Evolutionary conservation across 2,329 filamentous ascomycete genomes (phyloP).

Genomic region (Nigrospora osmanthi): DNA sequence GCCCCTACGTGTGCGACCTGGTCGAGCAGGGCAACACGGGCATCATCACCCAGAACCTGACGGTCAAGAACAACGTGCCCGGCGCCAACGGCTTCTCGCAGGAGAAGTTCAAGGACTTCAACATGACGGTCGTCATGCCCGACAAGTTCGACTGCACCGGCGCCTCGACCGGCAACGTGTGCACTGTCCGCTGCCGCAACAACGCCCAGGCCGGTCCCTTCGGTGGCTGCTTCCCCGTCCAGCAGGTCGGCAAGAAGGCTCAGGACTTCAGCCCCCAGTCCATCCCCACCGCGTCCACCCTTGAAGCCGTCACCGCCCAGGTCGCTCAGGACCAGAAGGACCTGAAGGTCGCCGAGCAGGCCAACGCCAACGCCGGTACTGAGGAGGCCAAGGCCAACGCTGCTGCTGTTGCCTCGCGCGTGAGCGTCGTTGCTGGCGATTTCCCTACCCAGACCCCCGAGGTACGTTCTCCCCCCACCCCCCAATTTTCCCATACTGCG

Average conservation of each 20-base stretch:
- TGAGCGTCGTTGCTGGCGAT: conserved; percentile 16
- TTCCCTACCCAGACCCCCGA: conserved; percentile 25
- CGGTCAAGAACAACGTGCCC: conserved; percentile 51
- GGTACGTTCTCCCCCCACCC: conserved; percentile 8
- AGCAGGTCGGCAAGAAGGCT: conserved; percentile 39
- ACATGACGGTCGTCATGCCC: conserved; percentile 47
- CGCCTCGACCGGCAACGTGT: conserved; percentile 48
- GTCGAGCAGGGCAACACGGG: conserved; percentile 37
- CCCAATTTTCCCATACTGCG: not conserved
- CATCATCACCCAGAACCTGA: conserved; percentile 36
- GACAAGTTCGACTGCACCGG: conserved; percentile 39
- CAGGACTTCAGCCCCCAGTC: conserved; percentile 33
- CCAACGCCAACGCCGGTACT: conserved; percentile 33
- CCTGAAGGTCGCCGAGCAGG: conserved; percentile 35
- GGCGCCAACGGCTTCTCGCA: conserved; percentile 50
- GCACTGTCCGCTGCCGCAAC: conserved; percentile 53
- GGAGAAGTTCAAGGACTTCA: conserved; percentile 46
- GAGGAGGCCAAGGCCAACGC: conserved; percentile 19
- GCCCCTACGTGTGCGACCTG: conserved; percentile 47
- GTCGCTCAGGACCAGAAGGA: conserved; percentile 42
- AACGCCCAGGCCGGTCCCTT: conserved; percentile 49
- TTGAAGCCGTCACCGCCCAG: conserved; percentile 38
- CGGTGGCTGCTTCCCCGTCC: conserved; percentile 49
- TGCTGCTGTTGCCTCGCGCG: conserved; percentile 29
- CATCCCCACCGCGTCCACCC: conserved; percentile 36